A percentile compares a stretch with the other conserved stretches of the same genome.
Evolutionary conservation across 2,329 filamentous ascomycete genomes (phyloP).

Genomic region (Cladosporium sp.): DNA sequence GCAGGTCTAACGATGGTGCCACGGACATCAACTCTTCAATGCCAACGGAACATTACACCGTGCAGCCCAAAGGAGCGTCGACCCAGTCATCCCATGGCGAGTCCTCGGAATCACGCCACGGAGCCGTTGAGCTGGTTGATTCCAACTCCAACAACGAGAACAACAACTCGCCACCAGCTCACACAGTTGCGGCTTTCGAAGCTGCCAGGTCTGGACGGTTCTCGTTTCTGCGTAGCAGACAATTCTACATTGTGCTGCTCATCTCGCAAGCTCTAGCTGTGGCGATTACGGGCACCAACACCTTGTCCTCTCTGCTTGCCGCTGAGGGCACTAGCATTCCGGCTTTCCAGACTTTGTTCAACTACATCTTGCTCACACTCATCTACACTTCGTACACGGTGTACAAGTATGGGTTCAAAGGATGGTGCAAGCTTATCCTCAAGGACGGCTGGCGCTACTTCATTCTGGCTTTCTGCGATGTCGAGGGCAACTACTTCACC

Average conservation of each 20-base stretch:
- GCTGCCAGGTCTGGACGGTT: conserved; percentile 52
- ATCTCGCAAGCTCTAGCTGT: conserved; percentile 79
- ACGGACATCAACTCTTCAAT: conserved; percentile 24
- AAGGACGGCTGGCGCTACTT: conserved; percentile 91
- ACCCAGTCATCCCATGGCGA: conserved; percentile 26
- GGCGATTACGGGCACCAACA: conserved; percentile 91
- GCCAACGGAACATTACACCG: conserved; percentile 34
- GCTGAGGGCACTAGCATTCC: conserved; percentile 75
- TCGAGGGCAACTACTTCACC: conserved; percentile 97
- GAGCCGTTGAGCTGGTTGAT: conserved; percentile 41
- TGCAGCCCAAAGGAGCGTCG: conserved; percentile 34
- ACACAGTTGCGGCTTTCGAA: conserved; percentile 45
- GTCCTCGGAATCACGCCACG: conserved; percentile 34
- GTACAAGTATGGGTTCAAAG: conserved; percentile 74
- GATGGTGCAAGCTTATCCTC: conserved; percentile 64
- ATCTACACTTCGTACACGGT: conserved; percentile 82
- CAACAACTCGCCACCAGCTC: conserved; percentile 36
- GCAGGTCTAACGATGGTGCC: conserved; percentile 16
- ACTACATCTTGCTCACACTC: conserved; percentile 80
- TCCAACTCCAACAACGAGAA: conserved; percentile 26
- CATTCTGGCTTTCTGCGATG: conserved; percentile 88
- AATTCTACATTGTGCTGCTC: conserved; percentile 83
- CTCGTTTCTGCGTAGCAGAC: conserved; percentile 75
- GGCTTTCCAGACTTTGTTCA: conserved; percentile 94
- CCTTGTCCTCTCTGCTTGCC: conserved; percentile 76